A percentile compares a stretch with the other conserved stretches of the same genome.
These are phyloP conservation scores for Fusarium haematococcum DNA, from an alignment of 2,329 filamentous ascomycete genomes.

Conservation along the genomic window DNA sequence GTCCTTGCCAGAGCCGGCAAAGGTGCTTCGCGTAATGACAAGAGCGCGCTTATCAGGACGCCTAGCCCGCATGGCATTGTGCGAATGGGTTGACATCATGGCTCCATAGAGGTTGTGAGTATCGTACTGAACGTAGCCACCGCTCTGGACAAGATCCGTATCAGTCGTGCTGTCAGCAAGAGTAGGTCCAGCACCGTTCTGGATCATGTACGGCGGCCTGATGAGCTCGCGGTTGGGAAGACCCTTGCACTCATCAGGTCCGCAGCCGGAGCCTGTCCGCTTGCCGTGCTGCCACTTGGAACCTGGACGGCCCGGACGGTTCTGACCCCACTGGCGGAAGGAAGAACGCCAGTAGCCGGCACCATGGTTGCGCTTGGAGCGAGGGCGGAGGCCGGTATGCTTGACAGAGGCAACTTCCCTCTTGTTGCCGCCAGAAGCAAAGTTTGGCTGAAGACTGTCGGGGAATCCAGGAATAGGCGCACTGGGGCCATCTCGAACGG, in stretches of 20 bases:
- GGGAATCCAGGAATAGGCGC: conserved; percentile 42
- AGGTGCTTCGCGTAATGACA: conserved; percentile 81
- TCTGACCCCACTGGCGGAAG: conserved; percentile 27
- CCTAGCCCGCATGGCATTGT: conserved; percentile 73
- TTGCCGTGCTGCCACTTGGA: conserved; percentile 35
- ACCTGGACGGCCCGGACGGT: conserved; percentile 9
- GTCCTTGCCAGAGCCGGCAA: conserved; percentile 76
- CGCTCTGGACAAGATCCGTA: conserved; percentile 39
- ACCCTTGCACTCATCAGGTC: conserved; percentile 36
- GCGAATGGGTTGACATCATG: conserved; percentile 77
- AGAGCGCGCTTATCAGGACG: conserved; percentile 74
- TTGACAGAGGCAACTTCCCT: not conserved
- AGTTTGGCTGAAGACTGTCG: conserved; percentile 36
- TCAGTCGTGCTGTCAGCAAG: conserved; percentile 39
- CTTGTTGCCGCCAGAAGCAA: conserved; percentile 6
- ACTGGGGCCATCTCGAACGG: conserved; percentile 61
- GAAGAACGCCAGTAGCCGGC: conserved; percentile 26
- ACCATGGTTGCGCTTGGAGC: conserved; percentile 1
- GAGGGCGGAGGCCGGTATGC: not conserved
- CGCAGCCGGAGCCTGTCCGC: conserved; percentile 39
- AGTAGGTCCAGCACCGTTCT: conserved; percentile 41
- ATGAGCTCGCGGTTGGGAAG: conserved; percentile 41
- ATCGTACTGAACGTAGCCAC: conserved; percentile 56
- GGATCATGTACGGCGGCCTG: conserved; percentile 41
- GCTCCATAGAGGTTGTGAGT: conserved; percentile 82